Percentiles rank a stretch among this genome's conserved stretches.
Evolutionary conservation across 139 green algal genomes (phyloP).

Genomic region (Picochlorum sp.): DNA sequence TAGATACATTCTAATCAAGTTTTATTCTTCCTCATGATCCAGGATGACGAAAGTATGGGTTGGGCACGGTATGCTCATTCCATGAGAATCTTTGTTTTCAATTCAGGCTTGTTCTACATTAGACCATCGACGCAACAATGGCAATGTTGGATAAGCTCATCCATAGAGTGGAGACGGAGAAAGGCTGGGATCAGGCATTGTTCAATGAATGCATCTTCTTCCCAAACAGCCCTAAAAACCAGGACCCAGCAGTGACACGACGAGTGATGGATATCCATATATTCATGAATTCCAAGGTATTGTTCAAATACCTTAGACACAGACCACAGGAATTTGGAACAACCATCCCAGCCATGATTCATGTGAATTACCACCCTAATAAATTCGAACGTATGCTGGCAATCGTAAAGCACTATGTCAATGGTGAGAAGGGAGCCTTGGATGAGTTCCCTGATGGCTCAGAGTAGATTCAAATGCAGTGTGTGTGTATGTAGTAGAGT

Average conservation of each 20-base stretch:
- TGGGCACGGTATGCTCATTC: conserved; percentile 69
- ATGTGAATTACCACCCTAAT: conserved; percentile 60
- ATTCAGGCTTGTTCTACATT: conserved; percentile 66
- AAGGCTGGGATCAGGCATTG: conserved; percentile 55
- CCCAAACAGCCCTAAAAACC: conserved; percentile 30
- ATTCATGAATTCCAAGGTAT: conserved; percentile 50
- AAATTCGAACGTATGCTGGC: conserved; percentile 57
- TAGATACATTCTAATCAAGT: not conserved
- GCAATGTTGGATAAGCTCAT: conserved; percentile 51
- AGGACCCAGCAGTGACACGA: conserved; percentile 27
- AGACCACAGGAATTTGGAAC: not conserved
- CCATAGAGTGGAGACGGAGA: conserved; percentile 36
- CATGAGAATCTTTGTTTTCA: conserved; percentile 71
- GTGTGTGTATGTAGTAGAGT: too few species aligned
- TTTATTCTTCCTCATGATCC: not conserved
- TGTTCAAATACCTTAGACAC: conserved; percentile 37
- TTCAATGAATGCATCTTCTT: conserved; percentile 64
- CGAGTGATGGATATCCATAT: conserved; percentile 38
- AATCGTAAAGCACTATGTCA: conserved; percentile 39
- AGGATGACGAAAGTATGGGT: conserved; percentile 65
- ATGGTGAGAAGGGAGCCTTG: conserved; percentile 40
- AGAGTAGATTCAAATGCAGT: not conserved
- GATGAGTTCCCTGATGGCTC: conserved; percentile 49
- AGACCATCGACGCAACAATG: conserved; percentile 36
- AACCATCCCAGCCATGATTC: conserved; percentile 16